Conservation (phyloP, 441 rosid genomes). For the Raphanus hybrid region DNA sequence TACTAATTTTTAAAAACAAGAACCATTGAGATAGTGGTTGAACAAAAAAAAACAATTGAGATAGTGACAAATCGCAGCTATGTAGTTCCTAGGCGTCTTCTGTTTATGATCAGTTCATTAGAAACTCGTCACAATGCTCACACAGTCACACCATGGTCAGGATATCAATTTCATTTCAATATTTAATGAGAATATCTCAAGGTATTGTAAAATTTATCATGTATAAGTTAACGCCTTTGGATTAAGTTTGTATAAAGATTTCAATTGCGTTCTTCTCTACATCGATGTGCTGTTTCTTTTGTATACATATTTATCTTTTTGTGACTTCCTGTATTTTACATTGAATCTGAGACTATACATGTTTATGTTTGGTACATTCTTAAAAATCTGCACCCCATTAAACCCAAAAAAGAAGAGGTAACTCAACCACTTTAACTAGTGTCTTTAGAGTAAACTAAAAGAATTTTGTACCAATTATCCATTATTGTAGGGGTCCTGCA, state of each 20-base stretch:
- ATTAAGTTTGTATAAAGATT: not conserved
- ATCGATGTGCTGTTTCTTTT: not conserved
- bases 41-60: too few species aligned
- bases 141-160: too few species aligned
- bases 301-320: not conserved
- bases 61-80: not conserved
- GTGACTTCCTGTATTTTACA: not conserved
- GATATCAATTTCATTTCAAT: too few species aligned
- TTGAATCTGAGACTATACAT: not conserved
- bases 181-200: too few species aligned
- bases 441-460: not conserved
- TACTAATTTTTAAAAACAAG: not conserved
- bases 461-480: not conserved
- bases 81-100: not conserved
- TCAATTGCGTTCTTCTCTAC: too few species aligned
- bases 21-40: not conserved
- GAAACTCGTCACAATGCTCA: not conserved
- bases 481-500: too few species aligned
- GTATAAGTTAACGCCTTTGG: not conserved
- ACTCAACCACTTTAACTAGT: not conserved
- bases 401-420: not conserved
- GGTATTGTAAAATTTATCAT: not conserved
- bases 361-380: not conserved
- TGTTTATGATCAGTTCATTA: not conserved
- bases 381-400: not conserved